phyloP scores from a whole-genome alignment of 441 rosid species.

The Kokia cookei region DNA sequence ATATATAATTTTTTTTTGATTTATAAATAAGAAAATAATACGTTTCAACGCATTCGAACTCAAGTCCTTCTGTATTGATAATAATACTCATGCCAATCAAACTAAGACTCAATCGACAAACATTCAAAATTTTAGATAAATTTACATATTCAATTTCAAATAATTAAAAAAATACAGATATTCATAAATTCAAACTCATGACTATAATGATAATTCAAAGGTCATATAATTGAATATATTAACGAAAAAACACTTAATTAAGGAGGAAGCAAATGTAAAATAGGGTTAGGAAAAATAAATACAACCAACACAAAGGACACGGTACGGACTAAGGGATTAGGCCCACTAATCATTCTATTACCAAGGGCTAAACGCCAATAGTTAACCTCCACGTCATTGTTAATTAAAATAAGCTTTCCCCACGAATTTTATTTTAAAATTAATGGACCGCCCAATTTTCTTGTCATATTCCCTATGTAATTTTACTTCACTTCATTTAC shows the following conservation, averaged over 20 bases:
- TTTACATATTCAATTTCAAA: no score
- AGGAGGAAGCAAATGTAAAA: conserved; percentile 4
- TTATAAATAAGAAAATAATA: no score
- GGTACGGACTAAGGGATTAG: conserved; percentile 2
- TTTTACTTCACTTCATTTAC: background rate
- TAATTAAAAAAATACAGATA: no score
- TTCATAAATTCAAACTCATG: background rate
- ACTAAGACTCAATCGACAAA: no score
- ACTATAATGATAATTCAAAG: conserved; percentile 17
- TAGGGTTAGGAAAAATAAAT: conserved; percentile 2
- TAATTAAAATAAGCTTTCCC: conserved; percentile 15
- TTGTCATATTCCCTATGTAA: conserved; percentile 24
- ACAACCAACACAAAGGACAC: conserved; percentile 34
- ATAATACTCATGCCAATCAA: no score
- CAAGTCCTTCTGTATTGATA: accelerated
- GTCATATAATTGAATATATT: conserved; percentile 4
- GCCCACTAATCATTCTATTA: conserved; percentile 36
- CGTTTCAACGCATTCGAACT: accelerated
- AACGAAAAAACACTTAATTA: background rate
- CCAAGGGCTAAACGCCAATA: conserved; percentile 32
- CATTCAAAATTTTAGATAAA: no score
- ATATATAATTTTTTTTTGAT: accelerated
- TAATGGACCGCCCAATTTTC: conserved; percentile 32
- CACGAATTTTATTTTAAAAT: conserved; percentile 38
- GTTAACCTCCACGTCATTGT: conserved; percentile 22